Conservation (phyloP, 140 eudicot genomes). For the Erigeron philadelphicus region DNA sequence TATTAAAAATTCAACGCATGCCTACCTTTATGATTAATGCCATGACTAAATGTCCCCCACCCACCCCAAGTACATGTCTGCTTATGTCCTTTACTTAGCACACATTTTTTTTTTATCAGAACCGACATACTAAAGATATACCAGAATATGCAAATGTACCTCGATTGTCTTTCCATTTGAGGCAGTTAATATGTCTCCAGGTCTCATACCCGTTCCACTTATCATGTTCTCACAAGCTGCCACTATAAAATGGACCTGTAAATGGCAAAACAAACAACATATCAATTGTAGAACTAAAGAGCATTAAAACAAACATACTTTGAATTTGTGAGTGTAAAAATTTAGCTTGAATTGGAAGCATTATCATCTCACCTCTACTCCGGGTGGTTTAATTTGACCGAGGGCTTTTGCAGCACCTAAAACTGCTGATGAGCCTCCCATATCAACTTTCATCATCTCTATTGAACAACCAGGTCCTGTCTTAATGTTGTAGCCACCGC, state of each 20-base stretch:
- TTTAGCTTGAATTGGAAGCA: not conserved
- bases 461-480: constrained; percentile 85
- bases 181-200: constrained; percentile 90
- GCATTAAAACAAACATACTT: not conserved
- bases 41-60: no score
- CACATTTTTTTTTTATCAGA: not conserved
- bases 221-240: constrained; percentile 99
- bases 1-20: no score
- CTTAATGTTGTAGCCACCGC: constrained; percentile 99
- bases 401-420: constrained; percentile 98
- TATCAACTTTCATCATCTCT: constrained; percentile 89
- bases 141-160: constrained; percentile 31
- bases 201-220: constrained; percentile 99
- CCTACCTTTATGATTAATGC: no score
- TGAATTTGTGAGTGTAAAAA: not conserved
- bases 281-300: not conserved
- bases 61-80: no score
- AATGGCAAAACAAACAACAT: not conserved
- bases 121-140: not conserved
- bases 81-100: not conserved
- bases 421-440: constrained; percentile 98
- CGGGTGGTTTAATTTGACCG: constrained; percentile 83
- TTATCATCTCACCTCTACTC: constrained; percentile 67
- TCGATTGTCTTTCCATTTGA: constrained; percentile 98
- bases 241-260: constrained; percentile 91